These are phyloP conservation scores for Exidia glandulosa DNA, from an alignment of 768 basidiomycete species.

Conservation along the genomic window DNA sequence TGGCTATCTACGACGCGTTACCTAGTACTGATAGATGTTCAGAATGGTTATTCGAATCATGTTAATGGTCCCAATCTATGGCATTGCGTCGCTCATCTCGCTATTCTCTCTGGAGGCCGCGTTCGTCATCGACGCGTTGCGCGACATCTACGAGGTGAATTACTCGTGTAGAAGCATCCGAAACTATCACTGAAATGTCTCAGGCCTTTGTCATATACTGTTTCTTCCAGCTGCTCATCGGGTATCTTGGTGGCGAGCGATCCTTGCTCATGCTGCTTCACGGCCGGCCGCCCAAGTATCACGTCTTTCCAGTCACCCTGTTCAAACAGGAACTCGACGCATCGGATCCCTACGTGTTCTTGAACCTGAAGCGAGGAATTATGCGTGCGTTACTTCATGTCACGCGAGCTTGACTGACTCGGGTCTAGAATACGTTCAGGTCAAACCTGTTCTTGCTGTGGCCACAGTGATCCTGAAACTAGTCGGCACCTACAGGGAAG, in stretches of 20 bases:
- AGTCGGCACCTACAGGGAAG: slow-evolving; percentile 79
- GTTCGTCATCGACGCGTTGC: slow-evolving; percentile 88
- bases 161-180: background rate
- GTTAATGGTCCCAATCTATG: slow-evolving; percentile 94
- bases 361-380: slow-evolving; percentile 91
- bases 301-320: slow-evolving; percentile 78
- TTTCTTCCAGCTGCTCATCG: slow-evolving; percentile 74
- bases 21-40: background rate
- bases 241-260: slow-evolving; percentile 86
- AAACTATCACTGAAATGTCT: background rate
- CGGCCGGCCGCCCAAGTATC: slow-evolving; percentile 78
- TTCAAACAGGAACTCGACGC: slow-evolving; percentile 81
- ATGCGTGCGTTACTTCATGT: slow-evolving; percentile 50
- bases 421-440: slow-evolving; percentile 82
- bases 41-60: slow-evolving; percentile 93
- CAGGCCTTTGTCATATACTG: slow-evolving; percentile 93
- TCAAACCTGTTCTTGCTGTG: slow-evolving; percentile 83
- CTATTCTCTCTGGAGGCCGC: slow-evolving; percentile 90
- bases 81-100: slow-evolving; percentile 81
- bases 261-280: slow-evolving; percentile 86
- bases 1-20: slow-evolving; percentile 3
- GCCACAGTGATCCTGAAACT: slow-evolving; percentile 82
- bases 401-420: background rate
- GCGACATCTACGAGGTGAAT: slow-evolving; percentile 91
- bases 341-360: slow-evolving; percentile 88